Percentiles rank a stretch among this genome's conserved stretches.
Conservation (phyloP, 176 grass and related monocot genomes). For the Bonia amplexicaulis region DNA sequence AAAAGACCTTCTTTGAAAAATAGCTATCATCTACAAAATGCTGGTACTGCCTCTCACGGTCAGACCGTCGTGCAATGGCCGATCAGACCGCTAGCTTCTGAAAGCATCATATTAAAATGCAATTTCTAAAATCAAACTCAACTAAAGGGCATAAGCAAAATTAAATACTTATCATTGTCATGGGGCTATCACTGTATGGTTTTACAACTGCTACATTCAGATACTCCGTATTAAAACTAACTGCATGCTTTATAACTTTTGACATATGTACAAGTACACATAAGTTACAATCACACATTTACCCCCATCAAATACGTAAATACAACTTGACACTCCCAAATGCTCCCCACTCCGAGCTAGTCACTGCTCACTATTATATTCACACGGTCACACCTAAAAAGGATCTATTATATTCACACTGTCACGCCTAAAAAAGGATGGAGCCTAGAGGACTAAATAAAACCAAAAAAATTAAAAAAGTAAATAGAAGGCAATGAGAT, state of each 20-base stretch:
- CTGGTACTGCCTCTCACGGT: no score
- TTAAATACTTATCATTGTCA: no score
- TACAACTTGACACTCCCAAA: constrained; percentile 8
- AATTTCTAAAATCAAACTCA: no score
- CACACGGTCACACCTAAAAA: constrained; percentile 27
- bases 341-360: background rate
- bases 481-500: background rate
- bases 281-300: constrained; percentile 18
- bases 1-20: no score
- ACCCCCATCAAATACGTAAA: background rate
- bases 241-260: constrained; percentile 2
- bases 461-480: background rate
- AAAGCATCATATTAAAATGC: no score
- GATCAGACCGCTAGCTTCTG: no score
- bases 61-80: no score
- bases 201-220: background rate
- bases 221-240: background rate
- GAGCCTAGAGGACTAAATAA: constrained; percentile 1
- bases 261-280: constrained; percentile 41
- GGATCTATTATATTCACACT: background rate
- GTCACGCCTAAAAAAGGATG: constrained; percentile 25
- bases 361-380: background rate
- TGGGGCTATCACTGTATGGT: fast-evolving
- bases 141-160: no score
- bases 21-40: no score